Evolutionary conservation across 768 basidiomycete species (phyloP), one percentile per base, ranked within the genome.

Genomic region (Leccinum broughii): DNA sequence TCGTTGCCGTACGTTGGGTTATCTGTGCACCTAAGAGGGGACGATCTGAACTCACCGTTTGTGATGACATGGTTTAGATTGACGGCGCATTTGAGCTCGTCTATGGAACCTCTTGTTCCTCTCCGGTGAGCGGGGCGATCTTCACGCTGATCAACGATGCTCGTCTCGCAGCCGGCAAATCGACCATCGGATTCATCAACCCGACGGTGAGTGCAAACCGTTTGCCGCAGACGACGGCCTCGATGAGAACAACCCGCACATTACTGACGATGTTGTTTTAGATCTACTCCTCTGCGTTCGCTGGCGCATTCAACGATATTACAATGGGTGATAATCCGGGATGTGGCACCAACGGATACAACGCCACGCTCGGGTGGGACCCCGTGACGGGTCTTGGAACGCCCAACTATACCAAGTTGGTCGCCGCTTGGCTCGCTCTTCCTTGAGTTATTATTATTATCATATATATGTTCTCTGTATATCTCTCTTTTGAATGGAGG

Each of bases 391-490:
- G 76, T 22, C 61, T 72, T 0, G 74, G 76, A 14, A 75, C 72
- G 15, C 74, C 71, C 37, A 80, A 86, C 65, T 88, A 86, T 68
- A 66, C 76, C 53, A 79, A 78, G 59, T 71, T 88, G 57, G 68
- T 81, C 37, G 71, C 73, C 57, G 76, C 72, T 58, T 79, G 77
- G 78, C 54, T 80, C 26, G 62, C 52, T 1, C 68, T 81, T 30
- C 78, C 77, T 28, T 76, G 67, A 77, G 17, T 39, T 39, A 17
- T 17, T 39, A 17, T 35, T 14, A 15, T 37, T 6, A 37, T 37
- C 28, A 1, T 39, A 3, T 39, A 8, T 17, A 3, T 37, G 35
- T 37, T 15, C 14, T 37, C 6, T 15, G 9, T 0, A 15, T 14
- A 1, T 17, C 3, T 39, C 1, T 39, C 0, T 37, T 37, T 30